Conservation (phyloP, 2,329 filamentous ascomycete genomes). For the Ustilaginoidea virens region DNA sequence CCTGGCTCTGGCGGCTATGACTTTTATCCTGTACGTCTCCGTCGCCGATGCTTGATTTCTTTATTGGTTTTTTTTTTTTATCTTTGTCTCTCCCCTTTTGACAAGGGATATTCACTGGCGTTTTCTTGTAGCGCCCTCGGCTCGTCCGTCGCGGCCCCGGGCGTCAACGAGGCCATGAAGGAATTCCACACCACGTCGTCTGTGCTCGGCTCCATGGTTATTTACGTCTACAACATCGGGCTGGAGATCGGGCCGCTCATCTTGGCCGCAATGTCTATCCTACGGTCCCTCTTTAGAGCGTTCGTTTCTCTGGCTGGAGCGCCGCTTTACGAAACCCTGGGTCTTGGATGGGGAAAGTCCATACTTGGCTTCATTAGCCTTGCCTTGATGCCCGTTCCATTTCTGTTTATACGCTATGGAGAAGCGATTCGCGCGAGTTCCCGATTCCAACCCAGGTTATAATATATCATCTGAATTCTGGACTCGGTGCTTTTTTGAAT, state of each 20-base stretch:
- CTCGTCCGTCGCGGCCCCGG: slow-evolving; percentile 1
- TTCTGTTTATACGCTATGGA: slow-evolving; percentile 22
- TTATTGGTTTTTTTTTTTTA: too few species aligned
- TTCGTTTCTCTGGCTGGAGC: neutral
- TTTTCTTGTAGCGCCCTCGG: slow-evolving; percentile 1
- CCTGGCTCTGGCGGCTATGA: slow-evolving; percentile 15
- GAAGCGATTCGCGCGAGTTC: slow-evolving; percentile 10
- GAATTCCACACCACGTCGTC: slow-evolving; percentile 1
- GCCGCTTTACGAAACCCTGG: slow-evolving; percentile 14
- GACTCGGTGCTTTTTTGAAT: too few species aligned
- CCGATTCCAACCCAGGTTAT: slow-evolving; percentile 1
- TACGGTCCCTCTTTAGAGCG: neutral
- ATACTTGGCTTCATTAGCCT: slow-evolving; percentile 24
- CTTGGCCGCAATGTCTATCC: neutral
- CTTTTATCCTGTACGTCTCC: slow-evolving; percentile 13
- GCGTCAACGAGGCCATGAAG: slow-evolving; percentile 1
- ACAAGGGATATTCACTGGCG: too few species aligned
- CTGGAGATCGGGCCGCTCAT: slow-evolving; percentile 1
- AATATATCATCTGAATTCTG: too few species aligned
- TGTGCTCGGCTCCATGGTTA: slow-evolving; percentile 1
- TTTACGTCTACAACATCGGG: slow-evolving; percentile 2
- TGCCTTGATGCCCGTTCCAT: slow-evolving; percentile 23
- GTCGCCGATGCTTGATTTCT: too few species aligned
- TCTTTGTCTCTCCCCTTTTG: too few species aligned
- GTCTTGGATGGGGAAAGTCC: slow-evolving; percentile 29